Percentiles rank a stretch among this genome's conserved stretches.
Evolutionary conservation across 2,329 filamentous ascomycete genomes (phyloP).

Genomic region (Verticillium albo-atrum): DNA sequence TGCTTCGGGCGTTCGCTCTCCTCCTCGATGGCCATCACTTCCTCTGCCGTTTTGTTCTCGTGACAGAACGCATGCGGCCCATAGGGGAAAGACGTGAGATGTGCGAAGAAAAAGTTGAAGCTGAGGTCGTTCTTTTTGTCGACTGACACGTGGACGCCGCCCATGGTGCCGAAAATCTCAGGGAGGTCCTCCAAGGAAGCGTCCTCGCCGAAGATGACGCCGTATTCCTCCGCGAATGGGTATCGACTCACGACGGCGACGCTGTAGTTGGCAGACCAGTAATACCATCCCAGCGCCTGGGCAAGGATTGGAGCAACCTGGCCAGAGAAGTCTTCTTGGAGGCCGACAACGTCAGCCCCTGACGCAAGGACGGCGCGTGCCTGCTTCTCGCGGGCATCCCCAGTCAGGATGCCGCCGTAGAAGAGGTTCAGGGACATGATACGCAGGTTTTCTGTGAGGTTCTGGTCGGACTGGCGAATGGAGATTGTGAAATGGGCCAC

Average conservation of each 20-base stretch:
- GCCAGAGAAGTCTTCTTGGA: conserved; percentile 28
- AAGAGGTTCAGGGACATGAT: conserved; percentile 36
- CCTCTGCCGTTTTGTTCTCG: conserved; percentile 22
- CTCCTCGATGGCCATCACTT: conserved; percentile 17
- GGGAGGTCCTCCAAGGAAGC: conserved; percentile 2
- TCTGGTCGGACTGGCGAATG: conserved; percentile 16
- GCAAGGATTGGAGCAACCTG: conserved; percentile 25
- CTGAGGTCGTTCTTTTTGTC: conserved; percentile 13
- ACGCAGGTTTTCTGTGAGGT: conserved; percentile 26
- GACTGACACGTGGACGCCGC: conserved; percentile 19
- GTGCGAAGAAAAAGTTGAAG: conserved; percentile 28
- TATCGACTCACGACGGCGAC: conserved; percentile 31
- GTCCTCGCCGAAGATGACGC: conserved; percentile 15
- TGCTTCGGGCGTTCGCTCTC: conserved; percentile 30
- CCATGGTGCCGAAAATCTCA: conserved; percentile 25
- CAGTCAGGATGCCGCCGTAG: conserved; percentile 28
- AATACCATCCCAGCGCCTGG: conserved; percentile 31
- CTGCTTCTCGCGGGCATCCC: conserved; percentile 31
- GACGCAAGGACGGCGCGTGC: conserved; percentile 24
- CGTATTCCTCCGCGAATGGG: conserved; percentile 25
- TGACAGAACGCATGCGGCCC: conserved; percentile 39
- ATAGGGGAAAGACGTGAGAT: conserved; percentile 32
- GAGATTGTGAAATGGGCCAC: conserved; percentile 25
- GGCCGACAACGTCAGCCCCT: conserved; percentile 29
- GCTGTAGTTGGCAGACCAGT: conserved; percentile 25